Percentiles rank a stretch among this genome's conserved stretches.
Conservation (phyloP, 2,329 filamentous ascomycete species). For the Botryotinia globosa region DNA sequence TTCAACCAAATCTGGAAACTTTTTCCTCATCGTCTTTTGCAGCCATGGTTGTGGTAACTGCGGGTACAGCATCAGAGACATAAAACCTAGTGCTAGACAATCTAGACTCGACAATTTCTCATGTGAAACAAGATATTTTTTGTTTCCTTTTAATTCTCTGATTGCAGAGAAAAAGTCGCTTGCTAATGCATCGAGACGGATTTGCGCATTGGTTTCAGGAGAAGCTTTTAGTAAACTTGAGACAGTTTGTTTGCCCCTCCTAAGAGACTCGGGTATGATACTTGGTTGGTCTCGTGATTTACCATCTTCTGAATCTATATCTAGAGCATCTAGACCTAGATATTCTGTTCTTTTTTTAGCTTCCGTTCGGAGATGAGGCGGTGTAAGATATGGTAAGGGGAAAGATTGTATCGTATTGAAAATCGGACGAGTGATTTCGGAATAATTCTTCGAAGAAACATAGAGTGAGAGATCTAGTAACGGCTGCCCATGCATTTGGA, state of each 20-base stretch:
- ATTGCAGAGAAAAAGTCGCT: slow-evolving; percentile 70
- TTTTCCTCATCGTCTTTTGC: slow-evolving; percentile 51
- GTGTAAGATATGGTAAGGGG: slow-evolving; percentile 84
- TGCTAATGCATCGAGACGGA: slow-evolving; percentile 72
- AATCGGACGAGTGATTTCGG: slow-evolving; percentile 69
- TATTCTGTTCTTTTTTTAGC: slow-evolving; percentile 69
- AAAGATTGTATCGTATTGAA: slow-evolving; percentile 79
- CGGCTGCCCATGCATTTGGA: slow-evolving; percentile 70
- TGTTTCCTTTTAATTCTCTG: slow-evolving; percentile 56
- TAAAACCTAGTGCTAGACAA: slow-evolving; percentile 76
- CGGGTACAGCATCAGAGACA: slow-evolving; percentile 68
- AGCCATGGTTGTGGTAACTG: slow-evolving; percentile 62
- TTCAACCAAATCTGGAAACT: slow-evolving; percentile 45
- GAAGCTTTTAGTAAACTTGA: slow-evolving; percentile 58
- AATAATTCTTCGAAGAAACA: slow-evolving; percentile 86
- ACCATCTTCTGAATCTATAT: slow-evolving; percentile 52
- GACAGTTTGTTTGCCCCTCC: slow-evolving; percentile 46
- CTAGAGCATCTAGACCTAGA: slow-evolving; percentile 65
- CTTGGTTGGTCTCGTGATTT: slow-evolving; percentile 33
- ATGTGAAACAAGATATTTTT: slow-evolving; percentile 54
- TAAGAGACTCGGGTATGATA: slow-evolving; percentile 38
- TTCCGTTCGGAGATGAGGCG: slow-evolving; percentile 66
- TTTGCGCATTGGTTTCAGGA: slow-evolving; percentile 68
- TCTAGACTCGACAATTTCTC: slow-evolving; percentile 63
- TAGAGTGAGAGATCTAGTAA: slow-evolving; percentile 86